phyloP scores from a whole-genome alignment of 306 rosid genomes.

The Luffa acutangula region DNA sequence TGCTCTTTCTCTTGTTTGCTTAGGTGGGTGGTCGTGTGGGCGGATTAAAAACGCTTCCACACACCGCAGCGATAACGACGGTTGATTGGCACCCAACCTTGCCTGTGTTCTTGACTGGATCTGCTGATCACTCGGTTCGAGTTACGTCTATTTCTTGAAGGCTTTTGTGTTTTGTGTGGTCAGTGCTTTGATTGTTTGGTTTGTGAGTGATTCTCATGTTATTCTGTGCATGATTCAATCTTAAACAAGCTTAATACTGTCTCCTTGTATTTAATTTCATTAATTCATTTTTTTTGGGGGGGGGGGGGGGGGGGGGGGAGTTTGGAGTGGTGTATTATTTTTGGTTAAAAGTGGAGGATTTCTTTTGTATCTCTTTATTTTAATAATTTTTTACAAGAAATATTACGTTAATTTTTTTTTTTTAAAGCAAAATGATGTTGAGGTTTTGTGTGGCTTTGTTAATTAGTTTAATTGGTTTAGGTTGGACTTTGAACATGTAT shows the following conservation, averaged over 20 bases:
- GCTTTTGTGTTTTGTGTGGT: background rate
- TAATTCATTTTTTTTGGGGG: background rate
- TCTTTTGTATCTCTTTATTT: background rate
- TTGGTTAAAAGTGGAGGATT: background rate
- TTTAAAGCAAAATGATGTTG: background rate
- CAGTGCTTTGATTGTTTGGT: background rate
- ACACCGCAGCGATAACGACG: conserved; percentile 66
- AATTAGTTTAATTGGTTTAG: background rate
- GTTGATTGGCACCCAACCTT: conserved; percentile 95
- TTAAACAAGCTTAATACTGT: background rate
- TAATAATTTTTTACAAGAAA: background rate
- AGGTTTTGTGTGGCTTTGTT: too few species aligned
- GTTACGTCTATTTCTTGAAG: conserved; percentile 58
- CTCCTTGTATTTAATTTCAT: background rate
- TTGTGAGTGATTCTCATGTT: conserved; percentile 1
- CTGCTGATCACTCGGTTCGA: conserved; percentile 86
- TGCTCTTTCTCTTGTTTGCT: background rate
- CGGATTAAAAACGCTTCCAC: conserved; percentile 82
- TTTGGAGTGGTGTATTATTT: background rate
- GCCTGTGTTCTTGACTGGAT: conserved; percentile 86
- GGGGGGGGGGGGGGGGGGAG: background rate
- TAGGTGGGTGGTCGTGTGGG: conserved; percentile 55
- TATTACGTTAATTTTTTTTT: background rate
- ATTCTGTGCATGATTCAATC: background rate
- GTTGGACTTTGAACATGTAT: background rate